A percentile compares a stretch with the other conserved stretches of the same genome.
These are phyloP conservation scores for Russula earlei DNA, from an alignment of 768 basidiomycete genomes.

Conservation along the genomic window DNA sequence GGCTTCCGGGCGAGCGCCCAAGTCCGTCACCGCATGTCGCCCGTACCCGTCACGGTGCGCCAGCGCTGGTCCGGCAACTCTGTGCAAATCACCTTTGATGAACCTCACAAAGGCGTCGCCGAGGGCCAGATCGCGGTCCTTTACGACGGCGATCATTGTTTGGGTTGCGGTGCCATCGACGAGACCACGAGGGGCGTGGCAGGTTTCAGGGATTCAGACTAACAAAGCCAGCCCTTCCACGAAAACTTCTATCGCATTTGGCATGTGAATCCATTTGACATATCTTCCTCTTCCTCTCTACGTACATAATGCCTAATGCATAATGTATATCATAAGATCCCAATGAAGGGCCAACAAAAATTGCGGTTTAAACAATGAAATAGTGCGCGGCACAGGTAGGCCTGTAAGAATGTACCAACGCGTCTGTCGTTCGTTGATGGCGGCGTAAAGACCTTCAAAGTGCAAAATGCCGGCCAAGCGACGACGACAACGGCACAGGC, in stretches of 20 bases:
- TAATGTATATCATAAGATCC: background rate
- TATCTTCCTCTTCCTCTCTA: background rate
- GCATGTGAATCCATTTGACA: background rate
- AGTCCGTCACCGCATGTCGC: conserved; percentile 61
- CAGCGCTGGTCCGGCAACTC: conserved; percentile 15
- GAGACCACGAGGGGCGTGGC: background rate
- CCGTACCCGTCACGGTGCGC: conserved; percentile 27
- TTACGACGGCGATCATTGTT: conserved; percentile 67
- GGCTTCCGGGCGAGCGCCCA: conserved; percentile 48
- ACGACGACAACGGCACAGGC: background rate
- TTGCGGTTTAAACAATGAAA: background rate
- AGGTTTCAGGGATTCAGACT: background rate
- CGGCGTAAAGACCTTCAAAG: background rate
- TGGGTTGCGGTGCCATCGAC: conserved; percentile 71
- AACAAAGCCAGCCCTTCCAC: background rate
- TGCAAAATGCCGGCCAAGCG: background rate
- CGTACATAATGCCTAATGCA: background rate
- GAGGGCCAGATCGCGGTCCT: conserved; percentile 75
- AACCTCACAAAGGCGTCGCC: conserved; percentile 58
- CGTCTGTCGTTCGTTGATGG: background rate
- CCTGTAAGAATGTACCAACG: background rate
- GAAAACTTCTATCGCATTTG: background rate
- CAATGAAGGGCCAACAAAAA: conserved; percentile 2
- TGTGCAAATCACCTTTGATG: conserved; percentile 43
- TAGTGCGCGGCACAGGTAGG: background rate